Percentiles rank a stretch among this genome's conserved stretches.
phyloP scores from a whole-genome alignment of 306 rosid species.

The Pterocarpus macrocarpus region DNA sequence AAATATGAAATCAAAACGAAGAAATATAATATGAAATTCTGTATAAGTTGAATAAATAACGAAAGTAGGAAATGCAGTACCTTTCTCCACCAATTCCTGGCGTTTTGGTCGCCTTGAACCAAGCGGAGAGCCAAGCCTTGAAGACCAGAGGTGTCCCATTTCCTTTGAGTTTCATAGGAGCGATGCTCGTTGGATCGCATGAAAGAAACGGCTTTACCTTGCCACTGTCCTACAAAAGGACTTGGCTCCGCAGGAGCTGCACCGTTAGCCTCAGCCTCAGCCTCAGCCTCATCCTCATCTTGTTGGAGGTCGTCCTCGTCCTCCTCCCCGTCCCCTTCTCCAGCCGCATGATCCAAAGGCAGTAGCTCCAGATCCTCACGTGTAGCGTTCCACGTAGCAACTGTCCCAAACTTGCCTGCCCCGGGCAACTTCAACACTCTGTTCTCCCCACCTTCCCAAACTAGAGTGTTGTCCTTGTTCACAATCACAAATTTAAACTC shows the following conservation, averaged over 20 bases:
- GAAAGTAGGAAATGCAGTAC: slow-evolving; percentile 51
- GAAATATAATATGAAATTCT: not conserved
- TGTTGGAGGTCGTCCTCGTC: not conserved
- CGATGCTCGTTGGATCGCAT: slow-evolving; percentile 78
- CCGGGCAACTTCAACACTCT: slow-evolving; percentile 69
- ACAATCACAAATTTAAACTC: slow-evolving; percentile 77
- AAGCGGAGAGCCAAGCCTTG: slow-evolving; percentile 78
- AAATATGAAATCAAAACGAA: not conserved
- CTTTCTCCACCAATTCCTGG: slow-evolving; percentile 97
- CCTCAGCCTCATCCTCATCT: slow-evolving; percentile 44
- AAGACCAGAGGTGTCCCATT: slow-evolving; percentile 82
- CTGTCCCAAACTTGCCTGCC: slow-evolving; percentile 60
- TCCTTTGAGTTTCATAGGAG: slow-evolving; percentile 59
- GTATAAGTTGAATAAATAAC: not conserved
- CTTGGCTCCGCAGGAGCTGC: slow-evolving; percentile 56
- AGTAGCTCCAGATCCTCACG: slow-evolving; percentile 59
- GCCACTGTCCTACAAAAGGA: slow-evolving; percentile 97
- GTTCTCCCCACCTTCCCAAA: slow-evolving; percentile 84
- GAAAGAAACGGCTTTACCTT: slow-evolving; percentile 76
- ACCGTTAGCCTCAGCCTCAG: not conserved
- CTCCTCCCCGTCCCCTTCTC: slow-evolving; percentile 2
- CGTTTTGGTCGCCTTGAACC: slow-evolving; percentile 83
- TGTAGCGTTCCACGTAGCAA: slow-evolving; percentile 75
- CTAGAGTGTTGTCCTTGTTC: slow-evolving; percentile 48
- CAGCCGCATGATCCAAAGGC: slow-evolving; percentile 46